These are phyloP conservation scores for Mangifera indica DNA, from an alignment of 345 rosid genomes.

Conservation along the genomic window DNA sequence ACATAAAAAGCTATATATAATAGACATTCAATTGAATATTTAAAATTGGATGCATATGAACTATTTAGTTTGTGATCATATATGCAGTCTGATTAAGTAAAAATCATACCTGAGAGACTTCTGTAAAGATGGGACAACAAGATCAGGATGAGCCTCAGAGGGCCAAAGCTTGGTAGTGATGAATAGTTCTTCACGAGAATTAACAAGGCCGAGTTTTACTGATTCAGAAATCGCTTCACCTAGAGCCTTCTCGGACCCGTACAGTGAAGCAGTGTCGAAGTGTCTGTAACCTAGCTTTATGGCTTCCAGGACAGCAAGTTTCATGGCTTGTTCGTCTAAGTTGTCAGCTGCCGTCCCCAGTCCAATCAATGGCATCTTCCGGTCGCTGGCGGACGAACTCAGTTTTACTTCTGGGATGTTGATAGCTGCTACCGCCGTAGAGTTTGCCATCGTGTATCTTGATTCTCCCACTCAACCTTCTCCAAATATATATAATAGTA, in stretches of 20 bases:
- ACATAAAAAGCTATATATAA: no score
- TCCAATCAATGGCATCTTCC: constrained; percentile 44
- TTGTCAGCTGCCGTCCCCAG: constrained; percentile 43
- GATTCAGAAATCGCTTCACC: constrained; percentile 63
- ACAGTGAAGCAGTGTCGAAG: constrained; percentile 60
- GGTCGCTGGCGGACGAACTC: constrained; percentile 27
- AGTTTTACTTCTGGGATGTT: constrained; percentile 27
- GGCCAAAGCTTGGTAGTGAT: constrained; percentile 67
- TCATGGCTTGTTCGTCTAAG: constrained; percentile 26
- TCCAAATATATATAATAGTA: no score
- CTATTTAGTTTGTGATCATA: no score
- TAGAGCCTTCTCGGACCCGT: constrained; percentile 50
- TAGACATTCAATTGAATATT: no score
- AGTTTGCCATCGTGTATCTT: background rate
- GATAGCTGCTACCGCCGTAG: no score
- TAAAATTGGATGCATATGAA: no score
- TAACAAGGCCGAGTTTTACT: constrained; percentile 35
- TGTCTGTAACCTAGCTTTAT: constrained; percentile 62
- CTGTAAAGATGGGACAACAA: constrained; percentile 53
- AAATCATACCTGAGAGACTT: constrained; percentile 30
- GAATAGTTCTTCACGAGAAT: constrained; percentile 55
- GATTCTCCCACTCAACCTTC: background rate
- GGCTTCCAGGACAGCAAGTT: constrained; percentile 35
- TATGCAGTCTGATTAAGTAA: background rate
- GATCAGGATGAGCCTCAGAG: constrained; percentile 46